Base-by-base conservation (phyloP, 192 early-diverging fungal species). In the Chytriomyces confervae region DNA sequence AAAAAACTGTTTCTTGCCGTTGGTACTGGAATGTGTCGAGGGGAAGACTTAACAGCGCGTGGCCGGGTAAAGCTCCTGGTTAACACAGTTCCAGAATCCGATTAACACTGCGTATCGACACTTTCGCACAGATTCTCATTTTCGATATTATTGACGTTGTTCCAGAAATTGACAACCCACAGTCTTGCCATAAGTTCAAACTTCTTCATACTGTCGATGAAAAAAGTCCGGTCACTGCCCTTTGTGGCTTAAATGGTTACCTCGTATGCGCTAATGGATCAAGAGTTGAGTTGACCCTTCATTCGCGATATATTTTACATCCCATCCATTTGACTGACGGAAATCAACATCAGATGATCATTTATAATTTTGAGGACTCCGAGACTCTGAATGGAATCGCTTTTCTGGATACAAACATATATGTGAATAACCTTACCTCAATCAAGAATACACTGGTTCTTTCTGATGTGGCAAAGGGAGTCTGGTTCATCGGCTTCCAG, bases 131-230 rank as follows among this genome's bases (percentile, higher is more conserved):
- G 87, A 88, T 98, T 61, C 92, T 95, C 61, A 83, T 99, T 29
- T 98, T 93, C 77, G 98, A 99, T 60, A 89, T 98, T 50, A 94
- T 97, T 84, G 95, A 97, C 82, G 95, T 99, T 48, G 96, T 99
- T 45, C 98, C 98, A 6, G 95, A 97, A 79, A 91, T 92, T 0
- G 93, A 94, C 57, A 93, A 93, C 64, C 97, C 98, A 43, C 94
- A 95, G 82, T 97, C 96, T 0, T 96, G 94, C 78, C 95, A 96
- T 79, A 92, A 92, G 72, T 91, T 97, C 72, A 98, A 98, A 74
- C 77, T 93, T 64, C 79, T 96, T 36, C 93, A 89, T 69, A 85
- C 84, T 13, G 92, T 93, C 64, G 95, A 98, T 63, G 90, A 97
- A 36, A 95, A 94, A 70, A 93, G 93, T 20, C 87, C 96, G 13